These are phyloP conservation scores for Pythium oligandrum DNA, from an alignment of 352 stramenopile species.

Conservation along the genomic window DNA sequence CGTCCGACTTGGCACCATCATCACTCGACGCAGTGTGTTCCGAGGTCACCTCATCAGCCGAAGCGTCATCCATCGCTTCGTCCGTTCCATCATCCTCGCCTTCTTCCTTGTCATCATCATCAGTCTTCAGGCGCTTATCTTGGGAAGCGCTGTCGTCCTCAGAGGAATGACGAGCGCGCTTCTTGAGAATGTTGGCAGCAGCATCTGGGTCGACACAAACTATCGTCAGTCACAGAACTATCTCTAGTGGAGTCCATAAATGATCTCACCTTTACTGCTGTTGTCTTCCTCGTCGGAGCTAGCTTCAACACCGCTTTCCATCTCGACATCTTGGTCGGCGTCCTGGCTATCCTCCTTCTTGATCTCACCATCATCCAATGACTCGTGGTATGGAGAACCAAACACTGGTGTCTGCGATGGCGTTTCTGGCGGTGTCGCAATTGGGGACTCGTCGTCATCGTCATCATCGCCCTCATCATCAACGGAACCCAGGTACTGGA, in stretches of 20 bases:
- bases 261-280: slow-evolving; percentile 14
- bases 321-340: slow-evolving; percentile 19
- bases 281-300: slow-evolving; percentile 30
- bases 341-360: slow-evolving; percentile 33
- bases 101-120: slow-evolving; percentile 20
- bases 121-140: slow-evolving; percentile 18
- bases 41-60: background rate
- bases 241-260: background rate
- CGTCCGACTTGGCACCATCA: background rate
- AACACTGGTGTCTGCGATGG: slow-evolving; percentile 66
- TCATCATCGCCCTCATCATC: slow-evolving; percentile 70
- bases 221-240: too few species aligned
- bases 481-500: slow-evolving; percentile 79
- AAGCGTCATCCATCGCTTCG: background rate
- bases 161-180: slow-evolving; percentile 29
- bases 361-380: slow-evolving; percentile 34
- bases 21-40: too few species aligned
- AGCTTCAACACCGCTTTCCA: slow-evolving; percentile 10
- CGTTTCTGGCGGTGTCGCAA: slow-evolving; percentile 58
- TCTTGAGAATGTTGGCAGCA: slow-evolving; percentile 34
- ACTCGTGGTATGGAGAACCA: slow-evolving; percentile 51
- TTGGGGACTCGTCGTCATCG: slow-evolving; percentile 68
- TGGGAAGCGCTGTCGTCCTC: slow-evolving; percentile 20
- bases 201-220: too few species aligned
- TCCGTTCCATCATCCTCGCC: slow-evolving; percentile 14